Base-by-base conservation (phyloP, 805 yeast genomes). In the Metschnikowia similis region DNA sequence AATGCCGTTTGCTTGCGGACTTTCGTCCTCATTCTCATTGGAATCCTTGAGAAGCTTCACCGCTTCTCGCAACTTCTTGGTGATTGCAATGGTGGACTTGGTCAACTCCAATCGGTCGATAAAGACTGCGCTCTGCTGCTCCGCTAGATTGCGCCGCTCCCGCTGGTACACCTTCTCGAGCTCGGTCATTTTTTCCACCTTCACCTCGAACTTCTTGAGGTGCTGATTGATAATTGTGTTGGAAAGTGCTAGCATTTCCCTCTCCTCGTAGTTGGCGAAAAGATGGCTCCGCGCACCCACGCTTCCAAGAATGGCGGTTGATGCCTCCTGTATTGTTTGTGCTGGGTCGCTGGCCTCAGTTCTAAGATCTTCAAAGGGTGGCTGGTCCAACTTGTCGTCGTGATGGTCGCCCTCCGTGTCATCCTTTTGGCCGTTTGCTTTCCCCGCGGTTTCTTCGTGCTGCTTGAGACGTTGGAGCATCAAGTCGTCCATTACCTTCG, bases 221-320 rank as follows among this genome's bases (percentile, higher is more conserved):
- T 85, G 83, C 38, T 80, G 78, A 60, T 84, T 84, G 16, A 86
- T 72, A 42, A 87, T 76, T 29, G 76, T 75, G 28, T 77, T 72
- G 10, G 85, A 67, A 21, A 84, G 65, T 48, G 78, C 80, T 57
- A 82, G 77, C 83, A 83, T 81, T 61, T 85, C 89, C 52, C 90
- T 74, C 61, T 89, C 96, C 65, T 88, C 95, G 61, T 81, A 83
- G 4, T 83, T 81, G 6, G 92, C 88, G 67, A 89, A 86, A 17
- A 87, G 76, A 62, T 87, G 89, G 27, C 94, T 77, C 53, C 94
- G 79, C 1, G 89, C 84, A 3, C 94, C 96, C 35, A 87, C 69
- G 9, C 87, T 71, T 3, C 95, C 91, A 50, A 91, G 71, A 0
- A 94, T 84, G n/a, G 83, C 70, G 6, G 81, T 71, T 0, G 87